Evolutionary conservation across 2,329 filamentous ascomycete species (phyloP).

Genomic region (Calonectria honghensis): DNA sequence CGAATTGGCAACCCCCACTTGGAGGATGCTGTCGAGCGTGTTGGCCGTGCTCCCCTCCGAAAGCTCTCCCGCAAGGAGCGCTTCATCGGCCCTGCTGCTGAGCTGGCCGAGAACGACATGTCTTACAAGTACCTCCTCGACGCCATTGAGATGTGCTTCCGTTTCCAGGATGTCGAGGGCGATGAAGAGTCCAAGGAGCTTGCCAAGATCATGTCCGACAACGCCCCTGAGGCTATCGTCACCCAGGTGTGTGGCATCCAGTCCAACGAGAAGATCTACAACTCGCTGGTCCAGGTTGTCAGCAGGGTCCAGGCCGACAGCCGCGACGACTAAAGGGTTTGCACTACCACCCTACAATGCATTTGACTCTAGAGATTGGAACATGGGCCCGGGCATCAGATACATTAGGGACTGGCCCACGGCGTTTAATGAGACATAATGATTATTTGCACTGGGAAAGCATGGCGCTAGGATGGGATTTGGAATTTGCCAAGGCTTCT

Average conservation of each 20-base stretch:
- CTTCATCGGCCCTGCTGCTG: conserved; percentile 92
- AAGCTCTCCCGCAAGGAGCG: conserved; percentile 97
- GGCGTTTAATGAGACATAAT: conserved; percentile 54
- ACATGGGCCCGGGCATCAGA: conserved; percentile 39
- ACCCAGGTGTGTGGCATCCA: conserved; percentile 88
- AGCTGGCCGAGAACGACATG: conserved; percentile 88
- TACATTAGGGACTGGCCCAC: conserved; percentile 38
- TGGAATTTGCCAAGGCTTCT: conserved; percentile 42
- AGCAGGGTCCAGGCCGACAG: conserved; percentile 86
- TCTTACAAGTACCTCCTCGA: conserved; percentile 84
- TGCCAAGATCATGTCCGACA: conserved; percentile 87
- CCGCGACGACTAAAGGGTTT: conserved; percentile 64
- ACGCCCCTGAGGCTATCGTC: conserved; percentile 84
- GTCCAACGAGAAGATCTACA: conserved; percentile 84
- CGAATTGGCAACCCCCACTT: conserved; percentile 96
- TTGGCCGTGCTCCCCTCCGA: conserved; percentile 93
- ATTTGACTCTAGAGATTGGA: conserved; percentile 40
- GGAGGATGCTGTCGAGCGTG: conserved; percentile 94
- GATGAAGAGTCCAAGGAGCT: conserved; percentile 93
- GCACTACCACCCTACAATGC: neutral
- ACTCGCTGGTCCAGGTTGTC: conserved; percentile 84
- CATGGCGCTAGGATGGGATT: conserved; percentile 53
- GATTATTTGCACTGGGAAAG: conserved; percentile 47
- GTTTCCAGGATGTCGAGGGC: conserved; percentile 94
- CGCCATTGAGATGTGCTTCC: conserved; percentile 92